Conservation (phyloP, 2,329 filamentous ascomycete genomes). For the Hypoxylon sp. region DNA sequence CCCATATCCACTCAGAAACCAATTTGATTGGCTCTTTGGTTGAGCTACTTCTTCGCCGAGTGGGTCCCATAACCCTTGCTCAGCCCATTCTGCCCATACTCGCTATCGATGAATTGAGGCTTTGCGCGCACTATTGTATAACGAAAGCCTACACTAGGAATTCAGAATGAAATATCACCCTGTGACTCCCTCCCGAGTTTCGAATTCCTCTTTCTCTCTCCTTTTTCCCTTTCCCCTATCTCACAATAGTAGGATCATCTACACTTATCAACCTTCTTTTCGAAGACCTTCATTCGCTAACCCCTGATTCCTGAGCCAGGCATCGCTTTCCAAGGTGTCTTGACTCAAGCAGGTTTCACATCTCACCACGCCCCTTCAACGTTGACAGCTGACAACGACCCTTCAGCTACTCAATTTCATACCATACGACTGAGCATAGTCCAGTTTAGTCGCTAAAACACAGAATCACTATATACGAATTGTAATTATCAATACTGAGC, state of each 20-base stretch:
- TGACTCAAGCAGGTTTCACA: constrained; percentile 32
- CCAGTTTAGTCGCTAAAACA: constrained; percentile 7
- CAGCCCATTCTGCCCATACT: constrained; percentile 48
- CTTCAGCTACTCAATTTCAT: constrained; percentile 10
- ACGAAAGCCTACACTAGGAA: constrained; percentile 34
- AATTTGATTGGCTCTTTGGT: constrained; percentile 44
- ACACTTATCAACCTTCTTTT: constrained; percentile 27
- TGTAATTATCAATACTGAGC: constrained; percentile 4
- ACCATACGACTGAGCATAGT: constrained; percentile 28
- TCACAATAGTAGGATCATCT: constrained; percentile 25
- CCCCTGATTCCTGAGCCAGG: constrained; percentile 36
- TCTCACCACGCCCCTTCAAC: constrained; percentile 19
- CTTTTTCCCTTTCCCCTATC: constrained; percentile 41
- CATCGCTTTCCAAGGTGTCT: constrained; percentile 40
- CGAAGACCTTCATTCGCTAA: constrained; percentile 41
- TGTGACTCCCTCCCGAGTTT: constrained; percentile 54
- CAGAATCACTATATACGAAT: constrained; percentile 20
- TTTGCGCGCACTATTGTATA: constrained; percentile 51
- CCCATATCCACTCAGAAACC: constrained; percentile 4
- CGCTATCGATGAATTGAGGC: constrained; percentile 45
- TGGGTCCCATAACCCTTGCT: constrained; percentile 41
- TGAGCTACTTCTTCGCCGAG: constrained; percentile 40
- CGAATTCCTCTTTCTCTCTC: constrained; percentile 31
- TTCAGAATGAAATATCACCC: constrained; percentile 55
- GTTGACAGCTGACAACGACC: constrained; percentile 22